phyloP scores from a whole-genome alignment of 331 rosid species.

The Quercus tomentella region DNA sequence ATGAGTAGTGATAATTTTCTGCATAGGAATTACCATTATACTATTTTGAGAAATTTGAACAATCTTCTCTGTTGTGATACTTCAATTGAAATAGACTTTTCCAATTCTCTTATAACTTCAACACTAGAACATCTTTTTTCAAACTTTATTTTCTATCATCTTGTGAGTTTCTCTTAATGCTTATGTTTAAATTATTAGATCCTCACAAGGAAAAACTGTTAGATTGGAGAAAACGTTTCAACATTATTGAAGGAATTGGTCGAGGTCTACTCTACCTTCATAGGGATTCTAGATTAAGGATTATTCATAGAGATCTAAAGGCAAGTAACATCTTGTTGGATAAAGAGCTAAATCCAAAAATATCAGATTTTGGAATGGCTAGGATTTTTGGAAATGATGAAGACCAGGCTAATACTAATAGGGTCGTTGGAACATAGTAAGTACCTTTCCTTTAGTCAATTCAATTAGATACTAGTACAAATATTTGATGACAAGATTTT shows the following conservation, averaged over 20 bases:
- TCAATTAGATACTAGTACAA: background rate
- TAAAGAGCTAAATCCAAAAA: constrained; percentile 29
- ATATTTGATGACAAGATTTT: background rate
- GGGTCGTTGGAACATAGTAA: constrained; percentile 40
- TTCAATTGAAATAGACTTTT: background rate
- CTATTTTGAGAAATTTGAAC: too few species aligned
- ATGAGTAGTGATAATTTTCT: too few species aligned
- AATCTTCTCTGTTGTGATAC: background rate
- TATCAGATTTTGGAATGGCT: constrained; percentile 41
- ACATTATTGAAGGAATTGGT: constrained; percentile 27
- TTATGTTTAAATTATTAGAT: background rate
- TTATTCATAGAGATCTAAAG: constrained; percentile 33
- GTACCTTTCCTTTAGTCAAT: background rate
- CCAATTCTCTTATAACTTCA: background rate
- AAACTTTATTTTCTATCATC: too few species aligned
- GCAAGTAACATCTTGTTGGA: constrained; percentile 35
- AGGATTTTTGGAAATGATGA: constrained; percentile 21
- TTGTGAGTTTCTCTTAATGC: background rate
- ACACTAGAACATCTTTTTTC: background rate
- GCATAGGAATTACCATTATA: too few species aligned
- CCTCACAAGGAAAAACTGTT: background rate
- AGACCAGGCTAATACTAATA: constrained; percentile 24
- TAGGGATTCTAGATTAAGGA: constrained; percentile 30
- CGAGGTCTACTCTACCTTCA: constrained; percentile 34
- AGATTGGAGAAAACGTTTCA: constrained; percentile 20